Evolutionary conservation across 179 eudicot species (phyloP).

Genomic region (Monotropa hypopitys): DNA sequence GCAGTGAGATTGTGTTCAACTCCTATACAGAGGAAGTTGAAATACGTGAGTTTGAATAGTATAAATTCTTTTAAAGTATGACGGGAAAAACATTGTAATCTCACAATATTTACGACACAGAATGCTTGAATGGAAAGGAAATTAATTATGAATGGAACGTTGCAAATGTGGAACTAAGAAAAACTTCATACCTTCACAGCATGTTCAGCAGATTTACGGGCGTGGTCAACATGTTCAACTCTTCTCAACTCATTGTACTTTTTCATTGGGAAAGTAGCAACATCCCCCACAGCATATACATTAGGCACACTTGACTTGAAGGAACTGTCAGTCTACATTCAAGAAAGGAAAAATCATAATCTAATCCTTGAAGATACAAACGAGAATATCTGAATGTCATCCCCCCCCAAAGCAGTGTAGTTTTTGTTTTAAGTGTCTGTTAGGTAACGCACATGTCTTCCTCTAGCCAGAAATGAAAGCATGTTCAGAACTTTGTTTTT

Average conservation of each 20-base stretch:
- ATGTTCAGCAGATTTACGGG: conserved; percentile 99
- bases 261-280: conserved; percentile 94
- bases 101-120: neutral
- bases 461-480: neutral
- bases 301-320: conserved; percentile 73
- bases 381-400: neutral
- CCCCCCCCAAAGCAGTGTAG: neutral
- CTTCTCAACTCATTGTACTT: conserved; percentile 71
- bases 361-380: neutral
- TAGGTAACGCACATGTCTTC: neutral
- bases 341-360: conserved; percentile 4
- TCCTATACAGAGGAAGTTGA: neutral
- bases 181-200: conserved; percentile 66
- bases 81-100: no score
- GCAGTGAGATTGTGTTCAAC: neutral
- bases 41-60: no score
- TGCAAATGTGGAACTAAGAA: neutral
- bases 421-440: neutral
- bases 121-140: neutral
- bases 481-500: neutral
- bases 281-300: conserved; percentile 98
- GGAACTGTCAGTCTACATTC: conserved; percentile 79
- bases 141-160: no score
- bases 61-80: no score
- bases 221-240: conserved; percentile 94